Base-by-base conservation (phyloP, 2,329 filamentous ascomycete genomes). In the Apiospora hydei region DNA sequence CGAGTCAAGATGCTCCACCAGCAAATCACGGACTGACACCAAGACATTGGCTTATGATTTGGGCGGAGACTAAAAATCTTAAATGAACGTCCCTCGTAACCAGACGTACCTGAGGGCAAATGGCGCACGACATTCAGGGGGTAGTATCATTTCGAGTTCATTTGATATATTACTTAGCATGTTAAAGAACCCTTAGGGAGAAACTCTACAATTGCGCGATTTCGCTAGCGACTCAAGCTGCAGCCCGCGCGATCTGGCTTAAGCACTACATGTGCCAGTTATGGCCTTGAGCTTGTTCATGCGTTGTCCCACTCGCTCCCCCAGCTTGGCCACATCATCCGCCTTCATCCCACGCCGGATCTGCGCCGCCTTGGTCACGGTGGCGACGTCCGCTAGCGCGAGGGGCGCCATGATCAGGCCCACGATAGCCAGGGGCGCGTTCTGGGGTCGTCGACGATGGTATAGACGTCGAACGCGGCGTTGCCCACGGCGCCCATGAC, bases 391-490 rank as follows among this genome's bases (percentile, higher is more conserved):
- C 6, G 18, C 38, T 14, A 71, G 69, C 72, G 70, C 44, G 53
- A 16, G 30, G 53, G 24, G 44, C n/a, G 73, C 72, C 43, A 80
- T 66, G 51, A 80, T 75, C 24, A 79, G 30, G 51, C n/a, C n/a
- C 24, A 57, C n/a, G 51, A 57, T 57, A 21, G 30, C 24, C 14
- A 57, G 14, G n/a, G 51, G 51, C 51, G 21, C 24, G 26, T 64
- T 30, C 24, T 30, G 24, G 24, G 26, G 53, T 34, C 53, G 26
- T 64, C 26, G 26, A 38, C 16, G 24, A 64, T n/a, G 26, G 24
- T 64, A 24, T 64, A 64, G 53, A 64, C 18, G 53, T 64, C 53
- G 24, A 30, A 30, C 24, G 24, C 53, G 4, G 34, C 24, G 13
- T 30, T 64, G 6, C 26, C 53, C 10, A 24, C 53, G 26, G 24